phyloP scores from a whole-genome alignment of 164 flowering plant species.

The Vitis amurensis region DNA sequence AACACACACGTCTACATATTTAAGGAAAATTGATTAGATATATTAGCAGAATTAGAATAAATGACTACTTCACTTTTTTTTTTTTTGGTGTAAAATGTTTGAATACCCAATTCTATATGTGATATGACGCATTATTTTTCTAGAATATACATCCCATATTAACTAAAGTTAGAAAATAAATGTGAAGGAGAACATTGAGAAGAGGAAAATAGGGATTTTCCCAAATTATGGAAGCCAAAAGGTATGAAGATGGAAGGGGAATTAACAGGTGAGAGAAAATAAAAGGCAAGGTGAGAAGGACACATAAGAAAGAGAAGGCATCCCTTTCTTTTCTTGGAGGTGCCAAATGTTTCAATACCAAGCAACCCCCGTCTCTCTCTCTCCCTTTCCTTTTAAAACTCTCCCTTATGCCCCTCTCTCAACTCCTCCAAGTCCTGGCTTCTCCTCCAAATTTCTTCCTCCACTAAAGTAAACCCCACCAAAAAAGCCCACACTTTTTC shows the following conservation, averaged over 20 bases:
- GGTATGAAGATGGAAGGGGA: neutral
- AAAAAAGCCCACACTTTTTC: slow-evolving; percentile 14
- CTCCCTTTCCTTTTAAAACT: slow-evolving; percentile 9
- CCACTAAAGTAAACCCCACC: slow-evolving; percentile 10
- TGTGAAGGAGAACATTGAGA: no score
- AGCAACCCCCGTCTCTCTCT: slow-evolving; percentile 33
- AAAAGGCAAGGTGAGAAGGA: slow-evolving; percentile 5
- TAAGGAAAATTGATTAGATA: no score
- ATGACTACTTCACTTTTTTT: no score
- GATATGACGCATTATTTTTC: no score
- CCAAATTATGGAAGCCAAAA: no score
- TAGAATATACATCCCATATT: no score
- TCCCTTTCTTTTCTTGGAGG: slow-evolving; percentile 47
- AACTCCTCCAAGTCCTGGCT: neutral
- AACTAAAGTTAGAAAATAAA: no score
- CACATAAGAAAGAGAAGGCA: slow-evolving; percentile 24
- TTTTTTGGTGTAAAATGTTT: no score
- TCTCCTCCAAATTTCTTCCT: slow-evolving; percentile 9
- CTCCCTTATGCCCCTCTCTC: neutral
- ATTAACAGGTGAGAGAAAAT: slow-evolving; percentile 9
- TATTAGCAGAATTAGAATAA: no score
- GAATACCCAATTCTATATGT: no score
- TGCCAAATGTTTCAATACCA: slow-evolving; percentile 33
- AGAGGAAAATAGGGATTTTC: no score
- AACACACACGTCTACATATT: no score